These are phyloP conservation scores for Carex cristatella DNA, from an alignment of 176 grass and related monocot species.

Conservation along the genomic window DNA sequence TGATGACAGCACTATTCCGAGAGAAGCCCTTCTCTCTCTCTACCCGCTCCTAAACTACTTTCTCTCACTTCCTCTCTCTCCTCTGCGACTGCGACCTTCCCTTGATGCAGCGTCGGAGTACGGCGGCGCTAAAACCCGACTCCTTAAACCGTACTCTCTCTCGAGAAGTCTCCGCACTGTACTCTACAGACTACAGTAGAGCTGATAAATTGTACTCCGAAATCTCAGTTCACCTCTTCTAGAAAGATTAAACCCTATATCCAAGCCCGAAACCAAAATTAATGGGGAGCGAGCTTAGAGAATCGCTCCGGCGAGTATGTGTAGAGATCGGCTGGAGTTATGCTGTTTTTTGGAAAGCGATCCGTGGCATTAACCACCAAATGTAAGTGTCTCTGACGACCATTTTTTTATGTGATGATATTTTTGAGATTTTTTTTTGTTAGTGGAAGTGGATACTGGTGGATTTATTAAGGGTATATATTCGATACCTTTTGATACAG, in stretches of 20 bases:
- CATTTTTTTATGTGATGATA: neutral
- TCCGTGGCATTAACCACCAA: constrained; percentile 22
- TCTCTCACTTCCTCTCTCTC: neutral
- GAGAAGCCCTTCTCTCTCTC: constrained; percentile 25
- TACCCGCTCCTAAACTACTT: neutral
- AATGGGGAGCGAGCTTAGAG: constrained; percentile 34
- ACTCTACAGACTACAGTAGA: neutral
- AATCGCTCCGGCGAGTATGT: constrained; percentile 39
- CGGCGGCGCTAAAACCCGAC: constrained; percentile 8
- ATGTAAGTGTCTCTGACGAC: constrained; percentile 24
- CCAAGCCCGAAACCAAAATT: neutral
- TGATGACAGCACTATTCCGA: constrained; percentile 26
- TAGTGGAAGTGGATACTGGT: constrained; percentile 16
- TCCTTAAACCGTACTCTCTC: neutral
- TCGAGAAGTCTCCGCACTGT: neutral
- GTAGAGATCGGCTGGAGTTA: constrained; percentile 42
- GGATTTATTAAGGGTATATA: constrained; percentile 20
- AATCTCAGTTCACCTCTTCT: neutral
- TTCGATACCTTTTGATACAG: neutral
- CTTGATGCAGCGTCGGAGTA: constrained; percentile 7
- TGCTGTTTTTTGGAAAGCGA: constrained; percentile 47
- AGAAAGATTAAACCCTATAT: neutral
- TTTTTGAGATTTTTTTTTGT: neutral
- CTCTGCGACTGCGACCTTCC: constrained; percentile 10
- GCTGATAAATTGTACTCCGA: neutral